Conservation (phyloP, 805 yeast genomes). For the Cyberlindnera subsufficiens region DNA sequence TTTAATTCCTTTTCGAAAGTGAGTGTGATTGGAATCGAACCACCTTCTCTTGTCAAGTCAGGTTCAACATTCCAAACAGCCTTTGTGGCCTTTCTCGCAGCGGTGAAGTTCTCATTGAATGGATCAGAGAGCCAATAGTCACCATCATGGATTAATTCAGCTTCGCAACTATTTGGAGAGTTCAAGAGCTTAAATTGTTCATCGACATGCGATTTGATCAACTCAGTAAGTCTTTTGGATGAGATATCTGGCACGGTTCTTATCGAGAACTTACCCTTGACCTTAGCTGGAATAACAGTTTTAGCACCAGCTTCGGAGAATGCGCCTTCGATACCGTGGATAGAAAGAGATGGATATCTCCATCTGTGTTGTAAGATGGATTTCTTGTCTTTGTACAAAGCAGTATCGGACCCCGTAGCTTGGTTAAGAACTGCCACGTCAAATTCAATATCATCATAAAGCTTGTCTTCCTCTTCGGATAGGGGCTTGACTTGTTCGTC, state of each 20-base stretch:
- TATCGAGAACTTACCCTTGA: constrained; percentile 89
- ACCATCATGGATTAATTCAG: constrained; percentile 89
- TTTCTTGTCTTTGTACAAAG: constrained; percentile 70
- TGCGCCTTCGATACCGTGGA: constrained; percentile 98
- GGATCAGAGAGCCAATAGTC: constrained; percentile 96
- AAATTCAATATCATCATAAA: constrained; percentile 84
- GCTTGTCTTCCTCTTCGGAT: constrained; percentile 68
- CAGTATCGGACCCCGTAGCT: constrained; percentile 85
- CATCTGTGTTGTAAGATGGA: constrained; percentile 95
- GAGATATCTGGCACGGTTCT: constrained; percentile 96
- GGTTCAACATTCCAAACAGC: constrained; percentile 94
- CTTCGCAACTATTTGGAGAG: constrained; percentile 70
- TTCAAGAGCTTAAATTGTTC: constrained; percentile 57
- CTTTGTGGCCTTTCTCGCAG: constrained; percentile 92
- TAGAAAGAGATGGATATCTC: constrained; percentile 94
- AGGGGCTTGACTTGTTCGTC: constrained; percentile 93
- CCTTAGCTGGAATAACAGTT: constrained; percentile 96
- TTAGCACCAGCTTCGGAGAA: constrained; percentile 93
- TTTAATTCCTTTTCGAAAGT: constrained; percentile 86
- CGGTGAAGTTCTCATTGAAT: constrained; percentile 83
- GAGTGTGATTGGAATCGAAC: constrained; percentile 94
- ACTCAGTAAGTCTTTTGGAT: constrained; percentile 67
- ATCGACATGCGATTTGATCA: constrained; percentile 68
- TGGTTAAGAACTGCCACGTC: constrained; percentile 77
- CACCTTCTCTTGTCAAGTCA: constrained; percentile 98